Evolutionary conservation across 495 filamentous ascomycete genomes (phyloP).

Genomic region (Opeltia flavorubescens): DNA sequence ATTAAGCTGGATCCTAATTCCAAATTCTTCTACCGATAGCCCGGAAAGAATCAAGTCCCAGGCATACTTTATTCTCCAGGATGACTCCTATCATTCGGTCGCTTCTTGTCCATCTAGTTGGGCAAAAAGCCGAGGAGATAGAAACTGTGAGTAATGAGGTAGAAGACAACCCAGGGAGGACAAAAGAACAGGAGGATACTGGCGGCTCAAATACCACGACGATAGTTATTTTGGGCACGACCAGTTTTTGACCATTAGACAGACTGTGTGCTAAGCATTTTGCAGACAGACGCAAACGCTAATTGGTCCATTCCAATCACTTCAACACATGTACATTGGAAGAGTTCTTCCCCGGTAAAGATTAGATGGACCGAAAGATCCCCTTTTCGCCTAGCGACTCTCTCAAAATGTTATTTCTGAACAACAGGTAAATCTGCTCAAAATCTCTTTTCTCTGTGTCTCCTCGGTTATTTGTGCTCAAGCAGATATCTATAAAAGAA

Average conservation of each 20-base stretch:
- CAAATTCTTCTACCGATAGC: constrained; percentile 72
- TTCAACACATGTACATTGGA: too few species aligned
- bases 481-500: too few species aligned
- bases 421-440: too few species aligned
- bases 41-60: constrained; percentile 65
- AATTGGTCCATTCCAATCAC: too few species aligned
- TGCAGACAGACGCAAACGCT: constrained; percentile 39
- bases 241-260: constrained; percentile 78
- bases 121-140: constrained; percentile 55
- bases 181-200: constrained; percentile 61
- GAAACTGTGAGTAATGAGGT: constrained; percentile 79
- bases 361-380: too few species aligned
- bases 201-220: constrained; percentile 80
- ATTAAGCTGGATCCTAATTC: constrained; percentile 82
- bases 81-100: constrained; percentile 88
- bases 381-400: too few species aligned
- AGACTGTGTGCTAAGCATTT: constrained; percentile 52
- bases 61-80: constrained; percentile 82
- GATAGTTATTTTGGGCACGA: constrained; percentile 85
- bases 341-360: too few species aligned
- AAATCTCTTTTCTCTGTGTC: too few species aligned
- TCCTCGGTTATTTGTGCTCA: too few species aligned
- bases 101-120: constrained; percentile 63
- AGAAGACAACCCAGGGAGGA: constrained; percentile 49
- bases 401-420: too few species aligned